Evolutionary conservation across 2,329 filamentous ascomycete species (phyloP).

Genomic region (Clarireedia paspali): DNA sequence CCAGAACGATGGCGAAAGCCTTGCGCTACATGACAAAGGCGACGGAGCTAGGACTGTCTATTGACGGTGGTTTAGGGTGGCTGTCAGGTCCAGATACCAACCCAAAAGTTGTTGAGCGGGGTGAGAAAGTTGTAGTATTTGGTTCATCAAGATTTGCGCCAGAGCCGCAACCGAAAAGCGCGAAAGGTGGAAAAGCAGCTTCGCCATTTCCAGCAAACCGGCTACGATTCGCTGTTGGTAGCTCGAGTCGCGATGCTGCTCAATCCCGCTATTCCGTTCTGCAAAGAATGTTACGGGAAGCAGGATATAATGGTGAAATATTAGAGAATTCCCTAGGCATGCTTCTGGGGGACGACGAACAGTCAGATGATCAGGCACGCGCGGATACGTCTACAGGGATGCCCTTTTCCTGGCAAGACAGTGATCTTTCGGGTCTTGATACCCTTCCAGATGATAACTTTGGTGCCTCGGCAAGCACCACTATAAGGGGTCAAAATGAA

Average conservation of each 20-base stretch:
- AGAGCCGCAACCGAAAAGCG: slow-evolving; percentile 23
- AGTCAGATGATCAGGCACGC: background rate
- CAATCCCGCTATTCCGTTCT: background rate
- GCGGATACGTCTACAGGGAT: background rate
- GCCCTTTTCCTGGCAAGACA: background rate
- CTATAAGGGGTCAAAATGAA: no score
- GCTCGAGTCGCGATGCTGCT: background rate
- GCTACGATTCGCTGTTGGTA: background rate
- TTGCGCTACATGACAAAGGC: slow-evolving; percentile 48
- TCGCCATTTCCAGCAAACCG: background rate
- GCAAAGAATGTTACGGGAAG: slow-evolving; percentile 22
- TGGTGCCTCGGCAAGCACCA: no score
- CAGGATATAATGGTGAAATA: slow-evolving; percentile 19
- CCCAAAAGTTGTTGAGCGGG: slow-evolving; percentile 35
- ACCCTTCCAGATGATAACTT: no score
- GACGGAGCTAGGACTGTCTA: slow-evolving; percentile 56
- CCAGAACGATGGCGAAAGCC: slow-evolving; percentile 50
- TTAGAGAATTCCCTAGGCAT: slow-evolving; percentile 6
- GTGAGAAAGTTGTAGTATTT: slow-evolving; percentile 37
- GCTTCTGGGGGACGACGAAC: background rate
- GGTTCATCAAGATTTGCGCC: slow-evolving; percentile 32
- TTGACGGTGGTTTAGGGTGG: slow-evolving; percentile 62
- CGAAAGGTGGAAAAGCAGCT: background rate
- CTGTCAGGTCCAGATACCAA: slow-evolving; percentile 53
- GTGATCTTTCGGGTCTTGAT: background rate